These are phyloP conservation scores for Floccularia luteovirens DNA, from an alignment of 768 basidiomycete genomes.

Conservation along the genomic window DNA sequence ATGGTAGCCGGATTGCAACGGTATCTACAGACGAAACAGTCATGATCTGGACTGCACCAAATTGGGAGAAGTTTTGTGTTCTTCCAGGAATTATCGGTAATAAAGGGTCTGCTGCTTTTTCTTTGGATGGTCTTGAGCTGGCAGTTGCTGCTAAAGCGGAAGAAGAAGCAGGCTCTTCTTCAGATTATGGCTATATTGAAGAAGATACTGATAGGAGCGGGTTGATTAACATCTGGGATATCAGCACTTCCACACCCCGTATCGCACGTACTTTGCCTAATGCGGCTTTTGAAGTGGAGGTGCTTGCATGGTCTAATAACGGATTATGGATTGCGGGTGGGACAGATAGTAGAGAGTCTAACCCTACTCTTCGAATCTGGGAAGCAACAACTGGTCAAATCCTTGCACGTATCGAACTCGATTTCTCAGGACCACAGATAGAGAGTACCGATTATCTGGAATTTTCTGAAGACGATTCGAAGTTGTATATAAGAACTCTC, in stretches of 20 bases:
- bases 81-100: not conserved
- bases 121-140: not conserved
- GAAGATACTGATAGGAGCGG: too few species aligned
- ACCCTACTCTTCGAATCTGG: not conserved
- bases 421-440: not conserved
- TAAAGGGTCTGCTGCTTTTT: not conserved
- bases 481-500: not conserved
- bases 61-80: not conserved
- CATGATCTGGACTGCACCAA: slow-evolving; percentile 5
- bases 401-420: not conserved
- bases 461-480: not conserved
- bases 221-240: not conserved
- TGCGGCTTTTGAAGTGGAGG: not conserved
- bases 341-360: not conserved
- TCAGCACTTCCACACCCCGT: not conserved
- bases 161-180: too few species aligned
- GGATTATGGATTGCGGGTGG: not conserved
- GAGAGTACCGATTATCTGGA: not conserved
- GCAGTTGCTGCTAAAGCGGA: not conserved
- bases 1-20: slow-evolving; percentile 4
- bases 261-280: not conserved
- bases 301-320: not conserved
- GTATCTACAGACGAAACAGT: not conserved
- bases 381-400: not conserved
- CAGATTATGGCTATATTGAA: too few species aligned